phyloP scores from a whole-genome alignment of 2,329 filamentous ascomycete species.

The Aspergillus carbonarius region DNA sequence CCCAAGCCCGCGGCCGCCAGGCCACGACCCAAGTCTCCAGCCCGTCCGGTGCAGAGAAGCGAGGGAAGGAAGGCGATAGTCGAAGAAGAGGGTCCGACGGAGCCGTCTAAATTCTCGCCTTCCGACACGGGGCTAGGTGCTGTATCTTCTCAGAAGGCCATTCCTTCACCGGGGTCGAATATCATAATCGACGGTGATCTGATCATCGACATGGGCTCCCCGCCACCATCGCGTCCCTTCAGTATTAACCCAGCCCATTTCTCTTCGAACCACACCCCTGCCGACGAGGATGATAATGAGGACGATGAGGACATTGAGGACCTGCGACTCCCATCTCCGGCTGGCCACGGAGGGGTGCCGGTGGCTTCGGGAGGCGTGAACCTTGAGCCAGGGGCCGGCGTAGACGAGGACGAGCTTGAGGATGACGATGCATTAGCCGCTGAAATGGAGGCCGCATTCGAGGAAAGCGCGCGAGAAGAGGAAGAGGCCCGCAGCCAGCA shows the following conservation, averaged over 20 bases:
- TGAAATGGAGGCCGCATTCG: conserved; percentile 58
- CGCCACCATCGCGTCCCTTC: conserved; percentile 42
- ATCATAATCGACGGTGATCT: conserved; percentile 48
- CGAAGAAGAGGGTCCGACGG: conserved; percentile 25
- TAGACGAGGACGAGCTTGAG: conserved; percentile 30
- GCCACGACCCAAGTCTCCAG: conserved; percentile 23
- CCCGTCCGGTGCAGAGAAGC: conserved; percentile 15
- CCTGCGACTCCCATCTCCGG: conserved; percentile 39
- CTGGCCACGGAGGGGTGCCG: conserved; percentile 21
- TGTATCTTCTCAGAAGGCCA: conserved; percentile 31
- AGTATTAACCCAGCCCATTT: conserved; percentile 44
- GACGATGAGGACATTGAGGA: conserved; percentile 43
- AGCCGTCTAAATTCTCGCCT: conserved; percentile 26
- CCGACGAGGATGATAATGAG: conserved; percentile 37
- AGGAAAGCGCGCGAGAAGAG: conserved; percentile 41
- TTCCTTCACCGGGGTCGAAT: conserved; percentile 40
- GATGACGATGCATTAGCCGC: conserved; percentile 57
- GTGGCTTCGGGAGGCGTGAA: conserved; percentile 12
- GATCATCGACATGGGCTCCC: conserved; percentile 52
- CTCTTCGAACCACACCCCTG: conserved; percentile 43
- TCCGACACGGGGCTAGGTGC: conserved; percentile 34
- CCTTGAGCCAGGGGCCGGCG: conserved; percentile 19
- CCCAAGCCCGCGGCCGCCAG: conserved; percentile 18
- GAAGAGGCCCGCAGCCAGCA: conserved; percentile 43
- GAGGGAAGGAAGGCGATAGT: neutral